A percentile compares a stretch with the other conserved stretches of the same genome.
Conservation (phyloP, 768 basidiomycete genomes). For the Galerina sulciceps region DNA sequence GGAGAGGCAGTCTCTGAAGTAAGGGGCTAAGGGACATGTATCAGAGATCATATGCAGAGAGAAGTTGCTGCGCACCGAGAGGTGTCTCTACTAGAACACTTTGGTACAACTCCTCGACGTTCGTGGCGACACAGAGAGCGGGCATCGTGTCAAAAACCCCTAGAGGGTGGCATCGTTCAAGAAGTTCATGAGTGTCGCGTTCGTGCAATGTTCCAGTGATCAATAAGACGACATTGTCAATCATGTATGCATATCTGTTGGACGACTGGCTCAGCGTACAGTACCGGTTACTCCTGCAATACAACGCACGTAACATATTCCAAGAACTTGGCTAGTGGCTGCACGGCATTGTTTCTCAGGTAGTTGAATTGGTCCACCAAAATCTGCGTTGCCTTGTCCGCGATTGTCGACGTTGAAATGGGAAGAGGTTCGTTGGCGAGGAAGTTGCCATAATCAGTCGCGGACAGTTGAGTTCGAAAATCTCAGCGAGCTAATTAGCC, state of each 20-base stretch:
- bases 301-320: constrained; percentile 94
- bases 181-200: constrained; percentile 93
- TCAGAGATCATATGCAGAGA: not conserved
- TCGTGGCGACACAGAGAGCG: constrained; percentile 97
- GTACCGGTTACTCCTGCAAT: not conserved
- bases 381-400: constrained; percentile 94
- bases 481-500: constrained; percentile 51
- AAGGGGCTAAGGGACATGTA: constrained; percentile 63
- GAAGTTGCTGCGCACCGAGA: constrained; percentile 64
- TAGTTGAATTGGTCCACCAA: constrained; percentile 98
- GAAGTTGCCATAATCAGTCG: constrained; percentile 98
- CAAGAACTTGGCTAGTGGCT: constrained; percentile 89
- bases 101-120: constrained; percentile 97
- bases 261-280: constrained; percentile 9
- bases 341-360: constrained; percentile 86
- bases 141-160: constrained; percentile 99
- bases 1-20: constrained; percentile 95
- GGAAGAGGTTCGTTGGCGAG: constrained; percentile 95
- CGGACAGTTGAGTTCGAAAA: constrained; percentile 91
- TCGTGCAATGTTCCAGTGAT: constrained; percentile 98
- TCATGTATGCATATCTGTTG: constrained; percentile 95
- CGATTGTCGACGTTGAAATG: constrained; percentile 90
- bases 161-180: constrained; percentile 96
- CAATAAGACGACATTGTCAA: constrained; percentile 97
- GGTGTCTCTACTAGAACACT: constrained; percentile 98